Base-by-base conservation (phyloP, 1,284 basidiomycete species). In the Macrocystidia cucumis region DNA sequence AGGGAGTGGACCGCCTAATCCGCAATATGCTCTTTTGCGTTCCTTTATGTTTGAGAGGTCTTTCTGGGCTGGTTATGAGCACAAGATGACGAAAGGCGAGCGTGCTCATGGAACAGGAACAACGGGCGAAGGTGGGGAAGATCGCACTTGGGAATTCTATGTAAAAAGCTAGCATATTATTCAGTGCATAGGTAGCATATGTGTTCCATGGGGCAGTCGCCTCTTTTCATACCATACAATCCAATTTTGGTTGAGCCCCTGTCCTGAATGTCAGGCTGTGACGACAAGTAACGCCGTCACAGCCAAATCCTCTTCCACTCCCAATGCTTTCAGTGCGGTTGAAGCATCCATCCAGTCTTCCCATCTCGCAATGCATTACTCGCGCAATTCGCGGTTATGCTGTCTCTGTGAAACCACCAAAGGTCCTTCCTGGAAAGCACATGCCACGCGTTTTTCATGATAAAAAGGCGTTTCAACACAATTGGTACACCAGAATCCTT, bases 81-180 rank as follows among this genome's bases (percentile, higher is more conserved):
- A 98, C 59, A 67, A 89, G 8, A 84, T 95, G 72, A 97, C 93
- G 1, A 85, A 93, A 46, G 92, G 92, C 9, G 79, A 77, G 49
- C 61, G 80, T 41, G 78, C 62, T 0, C 66, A 75, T 43, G 80
- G 81, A 2, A 63, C 63, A 12, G 79, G 77, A 4, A 83, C 59
- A 44, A 78, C 78, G 0, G 81, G 82, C 0, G 65, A 74, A 47
- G 78, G 79, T 8, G 84, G 83, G 18, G 80, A 85, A 48, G 83
- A 87, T 48, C 60, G 84, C 29, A 84, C 78, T 41, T 87, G 84
- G 84, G 80, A 87, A 48, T 85, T 87, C 50, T 83, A 65, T 56
- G 47, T 83, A 32, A 45, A 47, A 36, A n/a, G n/a, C n/a, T n/a
- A n/a, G n/a, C n/a, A n/a, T n/a, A n/a, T n/a, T n/a, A n/a, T n/a